Base-by-base conservation (phyloP, 2,329 filamentous ascomycete genomes). In the Diaporthe vexans region DNA sequence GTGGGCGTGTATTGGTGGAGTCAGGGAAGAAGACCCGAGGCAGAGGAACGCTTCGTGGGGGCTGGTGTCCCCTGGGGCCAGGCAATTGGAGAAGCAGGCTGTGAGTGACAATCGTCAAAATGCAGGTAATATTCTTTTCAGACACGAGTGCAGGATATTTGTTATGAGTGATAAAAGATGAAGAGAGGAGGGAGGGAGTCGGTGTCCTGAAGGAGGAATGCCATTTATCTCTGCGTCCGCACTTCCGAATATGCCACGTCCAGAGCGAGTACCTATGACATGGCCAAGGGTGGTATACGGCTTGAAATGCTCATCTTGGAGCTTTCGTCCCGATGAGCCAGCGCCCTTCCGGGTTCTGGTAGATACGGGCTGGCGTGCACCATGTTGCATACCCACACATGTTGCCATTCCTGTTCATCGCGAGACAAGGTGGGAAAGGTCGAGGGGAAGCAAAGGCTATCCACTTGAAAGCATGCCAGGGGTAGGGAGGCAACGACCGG, bases 1-100 rank as follows among this genome's bases (percentile, higher is more conserved):
- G 71, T 75, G 54, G 54, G 63, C 51, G 48, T 63, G 70, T 74
- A 76, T 75, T 76, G 75, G 75, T 78, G 73, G 71, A 73, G 71
- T 76, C 58, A 51, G 67, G 40, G 56, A 68, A 52, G 58, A 35
- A 56, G 48, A 67, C 65, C 61, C 67, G 59, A 59, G 52, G 61
- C 26, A 54, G 58, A 37, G 52, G 58, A 26, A 26, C 65, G 71
- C 21, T 52, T 71, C 51, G 74, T 75, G 71, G 71, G 71, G 74
- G 58, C 65, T 56, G 37, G 29, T 69, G n/a, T 56, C 43, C 21
- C 43, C 37, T 35, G 59, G 48, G 48, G 40, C n/a, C 52, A 40
- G 56, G 40, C 54, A 63, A 37, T 29, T 54, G n/a, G 52, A 48
- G 67, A 26, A 37, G 52, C 29, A 26, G 67, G 67, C 48, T 65